phyloP scores from a whole-genome alignment of 768 basidiomycete genomes.

The Boletus edulis region DNA sequence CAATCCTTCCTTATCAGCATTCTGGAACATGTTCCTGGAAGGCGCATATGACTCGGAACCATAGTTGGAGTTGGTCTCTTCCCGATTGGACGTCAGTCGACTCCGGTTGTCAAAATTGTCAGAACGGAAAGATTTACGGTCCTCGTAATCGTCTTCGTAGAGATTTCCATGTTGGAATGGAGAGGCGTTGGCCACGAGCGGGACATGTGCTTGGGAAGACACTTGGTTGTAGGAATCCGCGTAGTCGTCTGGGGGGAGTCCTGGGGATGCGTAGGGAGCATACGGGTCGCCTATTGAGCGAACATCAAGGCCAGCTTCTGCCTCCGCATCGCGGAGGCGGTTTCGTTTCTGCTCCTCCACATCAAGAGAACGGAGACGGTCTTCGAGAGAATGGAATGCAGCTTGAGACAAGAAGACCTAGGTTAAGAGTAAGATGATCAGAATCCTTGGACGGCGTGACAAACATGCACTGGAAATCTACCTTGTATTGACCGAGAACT shows the following conservation, averaged over 20 bases:
- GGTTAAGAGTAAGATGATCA: not conserved
- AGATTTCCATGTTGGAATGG: conserved; percentile 74
- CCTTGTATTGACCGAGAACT: conserved; percentile 83
- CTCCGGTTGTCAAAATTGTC: conserved; percentile 82
- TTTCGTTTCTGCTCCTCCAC: conserved; percentile 85
- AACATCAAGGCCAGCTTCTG: conserved; percentile 63
- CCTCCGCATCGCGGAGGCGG: conserved; percentile 71
- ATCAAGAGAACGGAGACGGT: conserved; percentile 78
- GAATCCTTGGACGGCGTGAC: not conserved
- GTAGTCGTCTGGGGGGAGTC: no score
- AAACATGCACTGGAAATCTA: conserved; percentile 25
- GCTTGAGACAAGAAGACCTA: conserved; percentile 87
- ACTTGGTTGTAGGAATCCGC: no score
- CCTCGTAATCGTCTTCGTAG: no score
- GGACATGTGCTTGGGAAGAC: no score
- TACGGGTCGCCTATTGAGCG: no score
- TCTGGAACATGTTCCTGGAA: no score
- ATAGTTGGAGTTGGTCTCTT: conserved; percentile 76
- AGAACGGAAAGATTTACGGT: no score
- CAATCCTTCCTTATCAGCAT: no score
- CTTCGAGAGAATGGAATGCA: conserved; percentile 90
- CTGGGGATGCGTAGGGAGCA: no score
- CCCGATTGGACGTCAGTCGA: conserved; percentile 71
- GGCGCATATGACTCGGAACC: conserved; percentile 95
- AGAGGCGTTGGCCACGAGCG: no score